Conservation (phyloP, 2,329 filamentous ascomycete genomes). For the Dendryphion nanum region DNA sequence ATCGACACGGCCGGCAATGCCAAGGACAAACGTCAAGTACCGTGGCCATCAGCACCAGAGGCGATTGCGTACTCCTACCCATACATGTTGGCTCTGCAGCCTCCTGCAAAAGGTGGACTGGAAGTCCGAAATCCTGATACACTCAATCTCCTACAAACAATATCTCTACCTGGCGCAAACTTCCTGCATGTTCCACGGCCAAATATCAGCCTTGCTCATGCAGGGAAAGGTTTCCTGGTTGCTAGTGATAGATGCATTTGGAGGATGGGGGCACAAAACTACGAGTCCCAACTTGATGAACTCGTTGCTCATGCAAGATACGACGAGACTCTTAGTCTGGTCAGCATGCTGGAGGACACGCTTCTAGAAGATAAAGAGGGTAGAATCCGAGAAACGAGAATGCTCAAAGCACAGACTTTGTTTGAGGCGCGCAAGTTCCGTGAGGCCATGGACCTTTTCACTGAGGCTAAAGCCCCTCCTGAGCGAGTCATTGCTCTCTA, state of each 20-base stretch:
- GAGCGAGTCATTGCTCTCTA: conserved; percentile 84
- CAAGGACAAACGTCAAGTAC: conserved; percentile 81
- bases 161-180: conserved; percentile 76
- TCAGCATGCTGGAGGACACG: conserved; percentile 89
- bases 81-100: conserved; percentile 84
- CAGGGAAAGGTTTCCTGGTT: conserved; percentile 92
- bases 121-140: conserved; percentile 94
- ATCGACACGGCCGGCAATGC: conserved; percentile 81
- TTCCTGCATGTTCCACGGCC: conserved; percentile 90
- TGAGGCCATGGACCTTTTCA: conserved; percentile 86
- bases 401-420: conserved; percentile 81
- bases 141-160: conserved; percentile 81
- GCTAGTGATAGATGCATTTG: conserved; percentile 88
- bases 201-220: conserved; percentile 90
- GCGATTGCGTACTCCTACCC: conserved; percentile 95
- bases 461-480: conserved; percentile 83
- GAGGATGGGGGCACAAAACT: conserved; percentile 93
- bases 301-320: conserved; percentile 71
- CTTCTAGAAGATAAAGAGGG: conserved; percentile 79
- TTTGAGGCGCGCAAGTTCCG: conserved; percentile 82
- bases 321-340: conserved; percentile 88
- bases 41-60: conserved; percentile 85
- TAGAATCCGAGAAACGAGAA: conserved; percentile 80
- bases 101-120: conserved; percentile 76
- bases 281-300: conserved; percentile 84